Conservation (phyloP, 805 yeast genomes). For the Metschnikowia similis region DNA sequence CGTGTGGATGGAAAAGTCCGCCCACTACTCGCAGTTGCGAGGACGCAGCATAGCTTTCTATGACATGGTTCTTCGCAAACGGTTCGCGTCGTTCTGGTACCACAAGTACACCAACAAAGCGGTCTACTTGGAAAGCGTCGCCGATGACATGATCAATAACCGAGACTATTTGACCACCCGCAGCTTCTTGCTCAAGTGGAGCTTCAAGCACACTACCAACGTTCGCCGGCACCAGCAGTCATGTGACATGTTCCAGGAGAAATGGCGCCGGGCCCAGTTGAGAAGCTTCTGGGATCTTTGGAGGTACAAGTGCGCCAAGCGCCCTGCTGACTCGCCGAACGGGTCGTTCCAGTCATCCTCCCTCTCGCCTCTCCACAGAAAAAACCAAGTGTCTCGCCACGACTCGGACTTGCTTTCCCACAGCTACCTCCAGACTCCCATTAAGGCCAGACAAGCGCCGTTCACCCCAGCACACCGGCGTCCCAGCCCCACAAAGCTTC, state of each 20-base stretch:
- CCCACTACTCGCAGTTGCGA: not conserved
- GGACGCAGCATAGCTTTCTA: slow-evolving; percentile 8
- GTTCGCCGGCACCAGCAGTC: slow-evolving; percentile 32
- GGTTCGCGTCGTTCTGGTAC: slow-evolving; percentile 31
- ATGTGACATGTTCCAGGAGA: slow-evolving; percentile 29
- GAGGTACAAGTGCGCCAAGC: slow-evolving; percentile 25
- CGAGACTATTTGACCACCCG: slow-evolving; percentile 24
- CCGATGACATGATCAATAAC: slow-evolving; percentile 27
- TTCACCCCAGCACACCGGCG: slow-evolving; percentile 19
- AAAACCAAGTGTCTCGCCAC: not conserved
- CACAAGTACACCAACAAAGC: slow-evolving; percentile 24
- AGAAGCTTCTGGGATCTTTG: slow-evolving; percentile 36
- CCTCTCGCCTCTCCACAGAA: slow-evolving; percentile 1
- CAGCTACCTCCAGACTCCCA: slow-evolving; percentile 33
- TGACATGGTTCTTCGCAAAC: slow-evolving; percentile 17
- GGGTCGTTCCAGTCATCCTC: not conserved
- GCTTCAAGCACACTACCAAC: slow-evolving; percentile 30
- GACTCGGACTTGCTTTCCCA: not conserved
- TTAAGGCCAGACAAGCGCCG: slow-evolving; percentile 27
- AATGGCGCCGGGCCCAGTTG: slow-evolving; percentile 28
- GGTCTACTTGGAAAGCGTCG: slow-evolving; percentile 23
- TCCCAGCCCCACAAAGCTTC: slow-evolving; percentile 31
- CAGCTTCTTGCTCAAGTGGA: slow-evolving; percentile 32
- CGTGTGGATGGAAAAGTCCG: slow-evolving; percentile 10
- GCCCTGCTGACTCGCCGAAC: not conserved